Percentiles rank a stretch among this genome's conserved stretches.
Evolutionary conservation across 305 asterid genomes (phyloP).

Genomic region (Fraxinus greggii): DNA sequence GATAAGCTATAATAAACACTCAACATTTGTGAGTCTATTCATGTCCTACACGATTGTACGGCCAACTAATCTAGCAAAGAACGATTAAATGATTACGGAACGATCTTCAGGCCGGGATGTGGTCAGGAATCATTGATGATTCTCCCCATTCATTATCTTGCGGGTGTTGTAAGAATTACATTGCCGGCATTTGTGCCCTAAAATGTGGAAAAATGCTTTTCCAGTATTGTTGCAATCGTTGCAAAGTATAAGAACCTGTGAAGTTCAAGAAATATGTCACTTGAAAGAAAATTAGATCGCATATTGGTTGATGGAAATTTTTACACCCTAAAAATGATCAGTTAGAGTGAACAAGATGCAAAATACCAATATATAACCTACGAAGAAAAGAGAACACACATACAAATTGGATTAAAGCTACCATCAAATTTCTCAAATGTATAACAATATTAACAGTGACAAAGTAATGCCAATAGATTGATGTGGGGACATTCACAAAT

Average conservation of each 20-base stretch:
- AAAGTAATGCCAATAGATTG: not conserved
- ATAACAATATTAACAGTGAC: not conserved
- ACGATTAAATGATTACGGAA: not conserved
- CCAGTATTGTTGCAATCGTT: slow-evolving; percentile 80
- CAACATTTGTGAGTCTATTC: not conserved
- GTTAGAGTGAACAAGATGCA: not conserved
- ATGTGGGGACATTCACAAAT: slow-evolving; percentile 1
- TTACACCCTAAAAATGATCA: not conserved
- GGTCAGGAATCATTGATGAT: slow-evolving; percentile 31
- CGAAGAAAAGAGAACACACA: not conserved
- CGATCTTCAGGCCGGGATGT: not conserved
- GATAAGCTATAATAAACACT: not conserved
- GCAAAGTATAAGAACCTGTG: slow-evolving; percentile 75
- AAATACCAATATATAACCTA: not conserved
- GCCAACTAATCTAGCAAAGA: not conserved
- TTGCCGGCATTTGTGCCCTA: slow-evolving; percentile 80
- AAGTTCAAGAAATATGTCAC: slow-evolving; percentile 1
- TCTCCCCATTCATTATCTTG: slow-evolving; percentile 41
- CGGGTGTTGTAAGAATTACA: slow-evolving; percentile 86
- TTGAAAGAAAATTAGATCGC: not conserved
- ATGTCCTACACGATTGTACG: not conserved
- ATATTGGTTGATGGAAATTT: not conserved
- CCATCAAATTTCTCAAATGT: not conserved
- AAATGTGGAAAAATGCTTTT: slow-evolving; percentile 61
- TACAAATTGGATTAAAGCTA: not conserved